These are phyloP conservation scores for Phycomyces nitens DNA, from an alignment of 192 early-diverging fungal species.

Conservation along the genomic window DNA sequence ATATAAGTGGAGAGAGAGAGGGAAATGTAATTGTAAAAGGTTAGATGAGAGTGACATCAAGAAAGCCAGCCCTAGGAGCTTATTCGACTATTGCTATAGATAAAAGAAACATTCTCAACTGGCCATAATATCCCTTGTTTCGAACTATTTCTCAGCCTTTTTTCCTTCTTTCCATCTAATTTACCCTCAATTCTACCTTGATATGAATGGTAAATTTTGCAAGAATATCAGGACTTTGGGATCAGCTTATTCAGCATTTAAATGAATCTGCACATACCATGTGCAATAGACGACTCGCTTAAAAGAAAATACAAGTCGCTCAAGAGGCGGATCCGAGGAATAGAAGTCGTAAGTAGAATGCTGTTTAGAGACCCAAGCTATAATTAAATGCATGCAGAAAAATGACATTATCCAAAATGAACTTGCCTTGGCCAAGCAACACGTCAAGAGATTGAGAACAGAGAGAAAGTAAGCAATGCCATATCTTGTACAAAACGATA, in stretches of 20 bases:
- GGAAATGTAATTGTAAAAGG: too few relatives aligned
- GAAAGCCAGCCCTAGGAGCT: too few relatives aligned
- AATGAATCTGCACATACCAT: not conserved
- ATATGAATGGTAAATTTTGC: not conserved
- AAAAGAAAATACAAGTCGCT: conserved; percentile 48
- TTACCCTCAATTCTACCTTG: too few relatives aligned
- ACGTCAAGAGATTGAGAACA: conserved; percentile 43
- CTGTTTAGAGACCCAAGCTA: not conserved
- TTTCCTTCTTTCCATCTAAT: too few relatives aligned
- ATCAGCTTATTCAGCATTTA: not conserved
- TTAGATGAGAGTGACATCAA: too few relatives aligned
- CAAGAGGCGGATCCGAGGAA: conserved; percentile 46
- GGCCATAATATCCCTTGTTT: too few relatives aligned
- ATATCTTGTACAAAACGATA: not conserved
- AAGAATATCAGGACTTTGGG: too few relatives aligned
- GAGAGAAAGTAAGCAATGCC: conserved; percentile 38
- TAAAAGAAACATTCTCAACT: too few relatives aligned
- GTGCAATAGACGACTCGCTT: conserved; percentile 15
- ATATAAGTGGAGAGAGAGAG: not conserved
- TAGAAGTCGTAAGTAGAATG: conserved; percentile 42
- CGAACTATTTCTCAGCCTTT: too few relatives aligned
- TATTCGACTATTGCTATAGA: too few relatives aligned
- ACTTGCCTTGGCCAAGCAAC: conserved; percentile 37
- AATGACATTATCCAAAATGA: conserved; percentile 41
- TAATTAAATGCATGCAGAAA: conserved; percentile 30